Percentiles rank a stretch among this genome's conserved stretches.
phyloP scores from a whole-genome alignment of 1,139 yeast species.

The Lodderomyces pseudojiufengensis region DNA sequence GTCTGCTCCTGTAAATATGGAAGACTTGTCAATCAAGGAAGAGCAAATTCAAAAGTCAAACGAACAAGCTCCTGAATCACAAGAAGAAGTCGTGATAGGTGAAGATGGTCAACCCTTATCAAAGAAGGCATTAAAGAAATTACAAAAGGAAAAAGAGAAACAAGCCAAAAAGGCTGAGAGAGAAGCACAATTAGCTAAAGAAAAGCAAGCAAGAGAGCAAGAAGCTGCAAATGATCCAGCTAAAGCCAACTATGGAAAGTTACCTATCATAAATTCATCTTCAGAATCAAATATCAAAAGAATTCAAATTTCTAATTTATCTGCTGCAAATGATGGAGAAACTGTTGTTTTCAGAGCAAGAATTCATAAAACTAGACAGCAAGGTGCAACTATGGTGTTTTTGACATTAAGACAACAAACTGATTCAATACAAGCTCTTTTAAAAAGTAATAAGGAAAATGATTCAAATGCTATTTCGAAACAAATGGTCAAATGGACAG shows the following conservation, averaged over 20 bases:
- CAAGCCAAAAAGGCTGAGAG: slow-evolving; percentile 90
- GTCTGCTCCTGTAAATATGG: slow-evolving; percentile 14
- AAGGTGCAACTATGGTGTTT: slow-evolving; percentile 93
- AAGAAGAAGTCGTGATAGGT: slow-evolving; percentile 45
- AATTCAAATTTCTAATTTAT: slow-evolving; percentile 51
- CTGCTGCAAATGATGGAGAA: slow-evolving; percentile 68
- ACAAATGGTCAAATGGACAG: slow-evolving; percentile 97
- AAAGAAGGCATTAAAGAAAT: slow-evolving; percentile 90
- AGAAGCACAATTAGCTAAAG: slow-evolving; percentile 84
- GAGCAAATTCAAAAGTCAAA: slow-evolving; percentile 13
- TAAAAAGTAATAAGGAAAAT: slow-evolving; percentile 57
- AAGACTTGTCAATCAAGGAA: slow-evolving; percentile 13
- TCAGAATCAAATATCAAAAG: slow-evolving; percentile 54
- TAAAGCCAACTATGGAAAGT: slow-evolving; percentile 81
- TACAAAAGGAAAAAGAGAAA: slow-evolving; percentile 90
- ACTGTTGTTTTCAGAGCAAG: slow-evolving; percentile 88
- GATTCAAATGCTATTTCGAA: slow-evolving; percentile 70
- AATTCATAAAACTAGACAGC: slow-evolving; percentile 88
- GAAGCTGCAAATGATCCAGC: slow-evolving; percentile 74
- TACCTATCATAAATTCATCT: slow-evolving; percentile 82
- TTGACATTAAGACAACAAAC: slow-evolving; percentile 88
- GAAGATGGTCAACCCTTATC: slow-evolving; percentile 94
- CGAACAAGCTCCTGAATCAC: slow-evolving; percentile 11
- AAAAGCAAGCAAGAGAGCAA: slow-evolving; percentile 79
- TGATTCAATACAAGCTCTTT: slow-evolving; percentile 75